Percentiles rank a stretch among this genome's conserved stretches.
These are phyloP conservation scores for Gymnopilus junonius DNA, from an alignment of 768 basidiomycete genomes.

Conservation along the genomic window DNA sequence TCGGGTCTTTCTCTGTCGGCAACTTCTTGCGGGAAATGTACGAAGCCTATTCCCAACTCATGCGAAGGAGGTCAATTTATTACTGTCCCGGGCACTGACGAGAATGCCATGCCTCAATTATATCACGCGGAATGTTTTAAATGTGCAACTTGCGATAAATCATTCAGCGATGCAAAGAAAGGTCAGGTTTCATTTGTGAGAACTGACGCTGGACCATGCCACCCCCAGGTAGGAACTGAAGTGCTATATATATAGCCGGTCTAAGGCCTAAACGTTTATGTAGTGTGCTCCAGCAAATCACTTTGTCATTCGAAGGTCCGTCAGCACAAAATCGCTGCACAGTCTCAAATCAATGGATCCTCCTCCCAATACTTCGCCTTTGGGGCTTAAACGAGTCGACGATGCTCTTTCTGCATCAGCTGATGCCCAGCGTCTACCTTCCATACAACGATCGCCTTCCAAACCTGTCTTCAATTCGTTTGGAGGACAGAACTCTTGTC, in stretches of 20 bases:
- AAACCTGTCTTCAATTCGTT: conserved; percentile 54
- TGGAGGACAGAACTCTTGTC: conserved; percentile 65
- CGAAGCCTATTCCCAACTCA: conserved; percentile 57
- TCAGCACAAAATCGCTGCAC: conserved; percentile 27
- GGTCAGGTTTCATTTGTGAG: conserved; percentile 77
- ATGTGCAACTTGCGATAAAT: conserved; percentile 65
- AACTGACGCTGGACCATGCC: conserved; percentile 66
- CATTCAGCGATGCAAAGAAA: conserved; percentile 62
- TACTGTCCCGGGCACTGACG: conserved; percentile 63
- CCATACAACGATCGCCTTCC: conserved; percentile 21
- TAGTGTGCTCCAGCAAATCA: conserved; percentile 53
- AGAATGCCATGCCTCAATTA: conserved; percentile 51
- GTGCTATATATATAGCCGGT: background rate
- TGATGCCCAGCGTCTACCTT: conserved; percentile 28
- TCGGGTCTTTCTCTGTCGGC: conserved; percentile 30
- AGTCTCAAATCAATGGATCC: conserved; percentile 13
- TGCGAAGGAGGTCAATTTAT: conserved; percentile 69
- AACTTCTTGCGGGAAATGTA: conserved; percentile 66
- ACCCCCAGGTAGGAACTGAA: conserved; percentile 51
- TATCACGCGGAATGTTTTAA: conserved; percentile 82
- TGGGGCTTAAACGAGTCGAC: conserved; percentile 16
- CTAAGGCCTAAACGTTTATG: conserved; percentile 4
- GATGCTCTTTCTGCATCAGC: conserved; percentile 17
- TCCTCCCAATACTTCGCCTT: conserved; percentile 2
- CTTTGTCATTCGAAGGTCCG: conserved; percentile 38